A percentile compares a stretch with the other conserved stretches of the same genome.
phyloP scores from a whole-genome alignment of 805 yeast genomes.

The Wickerhamiella sergipiensis region DNA sequence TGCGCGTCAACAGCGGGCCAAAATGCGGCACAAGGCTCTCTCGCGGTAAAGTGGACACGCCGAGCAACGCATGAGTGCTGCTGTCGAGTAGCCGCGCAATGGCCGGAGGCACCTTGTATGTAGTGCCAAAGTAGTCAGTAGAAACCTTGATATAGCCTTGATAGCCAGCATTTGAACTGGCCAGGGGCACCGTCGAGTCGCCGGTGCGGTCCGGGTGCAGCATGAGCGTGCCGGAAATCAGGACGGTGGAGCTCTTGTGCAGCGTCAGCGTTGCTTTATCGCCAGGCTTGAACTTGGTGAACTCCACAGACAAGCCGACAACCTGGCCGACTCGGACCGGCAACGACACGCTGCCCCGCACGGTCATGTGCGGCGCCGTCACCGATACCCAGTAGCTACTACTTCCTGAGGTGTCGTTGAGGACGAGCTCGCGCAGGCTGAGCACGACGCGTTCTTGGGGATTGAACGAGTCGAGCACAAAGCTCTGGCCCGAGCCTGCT shows the following conservation, averaged over 20 bases:
- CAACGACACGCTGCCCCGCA: not conserved
- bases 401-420: not conserved
- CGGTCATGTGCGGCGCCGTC: not conserved
- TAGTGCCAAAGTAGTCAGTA: not conserved
- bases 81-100: not conserved
- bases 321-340: not conserved
- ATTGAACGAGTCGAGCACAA: not conserved
- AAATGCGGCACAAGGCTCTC: not conserved
- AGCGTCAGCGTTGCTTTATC: not conserved
- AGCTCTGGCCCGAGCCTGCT: not conserved
- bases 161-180: not conserved
- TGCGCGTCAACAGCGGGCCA: not conserved
- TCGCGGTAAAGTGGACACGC: not conserved
- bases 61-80: not conserved
- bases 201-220: not conserved
- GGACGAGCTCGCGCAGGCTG: not conserved
- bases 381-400: not conserved
- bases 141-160: not conserved
- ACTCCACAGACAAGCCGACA: not conserved
- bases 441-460: not conserved
- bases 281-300: not conserved
- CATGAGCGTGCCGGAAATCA: not conserved
- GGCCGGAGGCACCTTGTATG: not conserved
- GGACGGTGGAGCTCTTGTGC: not conserved
- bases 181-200: not conserved